Conservation (phyloP, 495 filamentous ascomycete genomes). For the Aspergillus indologenus region DNA sequence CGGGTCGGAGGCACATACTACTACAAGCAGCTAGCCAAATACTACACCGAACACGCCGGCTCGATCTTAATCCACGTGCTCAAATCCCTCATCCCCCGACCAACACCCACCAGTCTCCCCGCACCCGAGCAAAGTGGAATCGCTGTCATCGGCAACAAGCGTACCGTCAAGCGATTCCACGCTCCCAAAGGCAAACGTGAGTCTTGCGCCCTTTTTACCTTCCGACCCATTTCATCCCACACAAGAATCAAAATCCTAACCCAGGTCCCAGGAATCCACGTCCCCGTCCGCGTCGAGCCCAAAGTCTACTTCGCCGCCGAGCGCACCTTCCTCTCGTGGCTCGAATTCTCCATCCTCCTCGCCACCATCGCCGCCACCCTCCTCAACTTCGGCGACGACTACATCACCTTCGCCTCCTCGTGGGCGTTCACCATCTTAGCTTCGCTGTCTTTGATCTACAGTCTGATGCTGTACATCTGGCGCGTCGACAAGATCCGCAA, state of each 20-base stretch:
- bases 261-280: constrained; percentile 67
- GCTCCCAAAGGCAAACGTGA: constrained; percentile 85
- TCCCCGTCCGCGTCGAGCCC: constrained; percentile 91
- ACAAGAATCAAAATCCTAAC: constrained; percentile 4
- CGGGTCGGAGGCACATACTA: constrained; percentile 70
- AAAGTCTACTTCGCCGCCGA: constrained; percentile 98
- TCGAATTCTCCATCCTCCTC: constrained; percentile 93
- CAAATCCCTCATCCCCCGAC: constrained; percentile 54
- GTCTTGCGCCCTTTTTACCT: constrained; percentile 22
- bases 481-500: constrained; percentile 78
- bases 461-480: constrained; percentile 79
- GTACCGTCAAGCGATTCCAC: constrained; percentile 64
- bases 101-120: constrained; percentile 59
- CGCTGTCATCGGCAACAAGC: constrained; percentile 50
- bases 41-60: constrained; percentile 39
- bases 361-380: constrained; percentile 87
- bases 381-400: constrained; percentile 75
- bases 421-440: constrained; percentile 82
- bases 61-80: constrained; percentile 44
- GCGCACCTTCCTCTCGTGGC: constrained; percentile 94
- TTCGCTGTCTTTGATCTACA: constrained; percentile 69
- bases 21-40: constrained; percentile 51
- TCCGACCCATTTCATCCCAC: background rate
- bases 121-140: constrained; percentile 45
- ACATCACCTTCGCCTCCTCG: constrained; percentile 59